phyloP scores from a whole-genome alignment of 2,329 filamentous ascomycete genomes.

The Hypomyces rosellus region DNA sequence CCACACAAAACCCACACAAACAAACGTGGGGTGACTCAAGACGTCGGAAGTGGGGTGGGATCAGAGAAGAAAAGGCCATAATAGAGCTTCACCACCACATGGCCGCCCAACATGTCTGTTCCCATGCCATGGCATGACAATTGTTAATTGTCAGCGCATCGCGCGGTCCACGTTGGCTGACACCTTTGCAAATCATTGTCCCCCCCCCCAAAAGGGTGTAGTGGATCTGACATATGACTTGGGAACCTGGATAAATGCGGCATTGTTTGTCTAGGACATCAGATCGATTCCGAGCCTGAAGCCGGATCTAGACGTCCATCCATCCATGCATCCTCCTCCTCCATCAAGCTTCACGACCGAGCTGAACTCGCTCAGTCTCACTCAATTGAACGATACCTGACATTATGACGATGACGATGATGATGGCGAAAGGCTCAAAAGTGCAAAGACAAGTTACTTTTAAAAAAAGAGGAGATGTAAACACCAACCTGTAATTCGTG shows the following conservation, averaged over 20 bases:
- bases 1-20: too few relatives aligned
- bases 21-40: too few relatives aligned
- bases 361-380: too few relatives aligned
- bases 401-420: too few relatives aligned
- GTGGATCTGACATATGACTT: neutral
- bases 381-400: too few relatives aligned
- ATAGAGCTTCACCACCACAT: too few relatives aligned
- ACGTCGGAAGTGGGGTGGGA: too few relatives aligned
- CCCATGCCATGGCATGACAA: conserved; percentile 5
- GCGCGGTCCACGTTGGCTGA: conserved; percentile 4
- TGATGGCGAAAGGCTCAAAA: neutral
- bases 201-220: neutral
- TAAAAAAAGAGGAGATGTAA: neutral
- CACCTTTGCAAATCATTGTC: neutral
- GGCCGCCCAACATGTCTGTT: neutral
- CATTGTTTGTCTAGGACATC: neutral
- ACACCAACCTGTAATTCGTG: conserved; percentile 7
- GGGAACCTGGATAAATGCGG: conserved; percentile 2
- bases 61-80: too few relatives aligned
- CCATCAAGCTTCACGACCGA: too few relatives aligned
- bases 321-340: too few relatives aligned
- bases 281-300: too few relatives aligned
- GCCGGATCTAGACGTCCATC: neutral
- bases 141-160: conserved; percentile 4
- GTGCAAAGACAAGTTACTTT: neutral